Evolutionary conservation across 805 yeast species (phyloP), one percentile per base, ranked within the genome.

Genomic region (Candida stauntonica): DNA sequence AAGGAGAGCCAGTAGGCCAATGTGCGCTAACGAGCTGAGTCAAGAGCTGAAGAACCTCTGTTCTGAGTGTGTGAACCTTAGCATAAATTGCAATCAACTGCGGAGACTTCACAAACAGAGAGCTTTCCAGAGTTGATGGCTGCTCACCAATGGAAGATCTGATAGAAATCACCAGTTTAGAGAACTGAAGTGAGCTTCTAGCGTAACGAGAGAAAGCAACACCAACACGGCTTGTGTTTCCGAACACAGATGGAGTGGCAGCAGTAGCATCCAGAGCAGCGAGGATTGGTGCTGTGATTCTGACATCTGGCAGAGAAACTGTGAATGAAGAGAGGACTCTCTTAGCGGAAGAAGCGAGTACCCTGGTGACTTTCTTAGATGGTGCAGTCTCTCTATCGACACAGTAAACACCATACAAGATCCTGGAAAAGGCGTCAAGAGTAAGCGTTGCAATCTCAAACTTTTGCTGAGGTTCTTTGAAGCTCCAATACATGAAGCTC

Each of bases 401-500:
- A 3, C 83, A 78, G 59, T 78, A 78, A 3, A 75, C 69, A 11
- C 75, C 61, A 17, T 62, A 61, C 31, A 86, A 54, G 3, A 84
- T 68, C 26, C 70, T 71, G 9, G 72, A 61, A 52, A 86, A 82
- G 3, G 78, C 63, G 17, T 67, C 68, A 12, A 81, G 63, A 5
- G 79, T 67, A 35, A 67, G 61, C 5, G 69, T 62, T 0, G 89
- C 87, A 31, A 87, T 65, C 47, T 77, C 72, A 47, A 75, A 66
- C 44, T 79, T 76, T 52, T 87, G 85, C 32, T 64, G 58, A 1
- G 75, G 62, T 9, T 70, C 57, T 21, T 66, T 62, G 57, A 77
- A 88, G 46, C 77, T 73, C 84, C 95, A 86, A 52, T 72, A 75
- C 4, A 71, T 62, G 48, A 80, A 84, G 47, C 85, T 78, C 51